Conservation (phyloP, 1,139 yeast species). For the Pichia sp. region DNA sequence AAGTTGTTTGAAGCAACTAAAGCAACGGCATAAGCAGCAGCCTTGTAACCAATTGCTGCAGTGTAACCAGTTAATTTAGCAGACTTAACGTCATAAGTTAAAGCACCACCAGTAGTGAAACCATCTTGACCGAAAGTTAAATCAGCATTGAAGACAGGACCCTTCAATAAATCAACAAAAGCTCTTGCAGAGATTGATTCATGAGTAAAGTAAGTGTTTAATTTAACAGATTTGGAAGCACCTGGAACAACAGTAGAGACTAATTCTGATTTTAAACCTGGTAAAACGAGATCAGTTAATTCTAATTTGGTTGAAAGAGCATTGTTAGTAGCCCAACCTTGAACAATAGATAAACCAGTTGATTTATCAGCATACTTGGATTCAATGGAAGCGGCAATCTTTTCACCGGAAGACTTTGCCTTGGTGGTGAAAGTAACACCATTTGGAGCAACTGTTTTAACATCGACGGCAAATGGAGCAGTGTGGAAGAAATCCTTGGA, state of each 20-base stretch:
- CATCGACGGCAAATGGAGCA: constrained; percentile 80
- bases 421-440: constrained; percentile 93
- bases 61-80: constrained; percentile 94
- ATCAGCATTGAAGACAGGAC: constrained; percentile 93
- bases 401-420: constrained; percentile 74
- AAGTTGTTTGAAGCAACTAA: constrained; percentile 86
- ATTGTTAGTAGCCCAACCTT: constrained; percentile 97
- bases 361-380: constrained; percentile 92
- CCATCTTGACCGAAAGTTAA: constrained; percentile 94
- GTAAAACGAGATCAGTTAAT: constrained; percentile 85
- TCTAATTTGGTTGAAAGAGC: constrained; percentile 89
- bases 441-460: constrained; percentile 91
- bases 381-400: constrained; percentile 85
- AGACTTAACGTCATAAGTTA: constrained; percentile 89
- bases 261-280: constrained; percentile 92
- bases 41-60: constrained; percentile 89
- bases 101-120: constrained; percentile 94
- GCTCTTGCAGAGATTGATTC: constrained; percentile 92
- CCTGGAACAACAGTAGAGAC: constrained; percentile 87
- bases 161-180: constrained; percentile 90
- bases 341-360: constrained; percentile 88
- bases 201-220: constrained; percentile 88
- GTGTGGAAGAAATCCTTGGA: constrained; percentile 90
- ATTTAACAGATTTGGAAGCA: constrained; percentile 82
- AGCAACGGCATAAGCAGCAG: constrained; percentile 82